Evolutionary conservation across 2,329 filamentous ascomycete genomes (phyloP).

Genomic region (Trichoderma lentiforme): DNA sequence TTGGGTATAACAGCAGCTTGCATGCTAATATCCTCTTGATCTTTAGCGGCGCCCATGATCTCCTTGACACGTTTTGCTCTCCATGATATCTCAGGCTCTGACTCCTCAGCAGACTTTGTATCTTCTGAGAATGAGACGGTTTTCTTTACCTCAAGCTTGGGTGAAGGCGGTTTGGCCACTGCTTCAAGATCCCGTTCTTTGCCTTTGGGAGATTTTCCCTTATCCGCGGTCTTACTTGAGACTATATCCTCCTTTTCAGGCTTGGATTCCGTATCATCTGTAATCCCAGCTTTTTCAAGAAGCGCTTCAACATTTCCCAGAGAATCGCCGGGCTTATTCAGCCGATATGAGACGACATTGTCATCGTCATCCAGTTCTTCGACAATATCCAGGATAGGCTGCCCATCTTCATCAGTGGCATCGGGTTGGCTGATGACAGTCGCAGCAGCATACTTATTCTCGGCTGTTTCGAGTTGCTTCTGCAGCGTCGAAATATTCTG

Average conservation of each 20-base stretch:
- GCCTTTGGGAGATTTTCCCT: background rate
- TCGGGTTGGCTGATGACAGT: slow-evolving; percentile 59
- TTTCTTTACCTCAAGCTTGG: slow-evolving; percentile 42
- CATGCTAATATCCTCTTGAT: slow-evolving; percentile 48
- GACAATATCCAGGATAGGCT: slow-evolving; percentile 84
- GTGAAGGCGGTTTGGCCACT: background rate
- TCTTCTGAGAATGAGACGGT: slow-evolving; percentile 62
- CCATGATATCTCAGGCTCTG: slow-evolving; percentile 34
- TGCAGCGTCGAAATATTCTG: slow-evolving; percentile 73
- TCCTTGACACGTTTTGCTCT: slow-evolving; percentile 50
- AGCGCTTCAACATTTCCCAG: slow-evolving; percentile 67
- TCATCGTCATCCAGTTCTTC: slow-evolving; percentile 90
- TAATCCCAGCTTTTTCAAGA: slow-evolving; percentile 72
- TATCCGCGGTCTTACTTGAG: background rate
- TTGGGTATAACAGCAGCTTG: slow-evolving; percentile 59
- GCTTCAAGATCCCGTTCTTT: background rate
- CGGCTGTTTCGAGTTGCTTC: slow-evolving; percentile 65
- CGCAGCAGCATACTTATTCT: slow-evolving; percentile 66
- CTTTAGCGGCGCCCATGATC: slow-evolving; percentile 55
- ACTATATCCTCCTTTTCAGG: background rate
- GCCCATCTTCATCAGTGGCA: slow-evolving; percentile 61
- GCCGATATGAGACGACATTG: slow-evolving; percentile 69
- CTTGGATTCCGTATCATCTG: slow-evolving; percentile 37
- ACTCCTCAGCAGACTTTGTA: slow-evolving; percentile 47
- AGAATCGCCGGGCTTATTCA: slow-evolving; percentile 64